Percentiles rank a stretch among this genome's conserved stretches.
Evolutionary conservation across 371 early-diverging fungal species (phyloP).

Genomic region (Lichtheimia ornata): DNA sequence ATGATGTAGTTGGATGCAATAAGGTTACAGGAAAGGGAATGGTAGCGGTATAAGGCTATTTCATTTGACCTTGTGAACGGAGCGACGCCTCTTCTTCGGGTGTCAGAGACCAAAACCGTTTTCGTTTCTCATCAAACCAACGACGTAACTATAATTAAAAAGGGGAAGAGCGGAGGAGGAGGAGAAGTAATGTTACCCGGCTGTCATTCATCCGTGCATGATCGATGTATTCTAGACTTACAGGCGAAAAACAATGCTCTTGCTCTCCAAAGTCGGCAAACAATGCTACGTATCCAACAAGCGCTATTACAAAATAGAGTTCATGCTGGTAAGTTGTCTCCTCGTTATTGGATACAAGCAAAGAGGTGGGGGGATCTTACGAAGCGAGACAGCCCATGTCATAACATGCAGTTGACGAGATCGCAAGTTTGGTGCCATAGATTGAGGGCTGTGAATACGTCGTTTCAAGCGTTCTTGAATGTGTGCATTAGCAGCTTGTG

Average conservation of each 20-base stretch:
- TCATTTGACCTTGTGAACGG: conserved; percentile 44
- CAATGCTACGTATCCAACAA: conserved; percentile 44
- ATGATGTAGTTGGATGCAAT: too few relatives aligned
- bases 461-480: conserved; percentile 33
- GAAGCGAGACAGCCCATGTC: conserved; percentile 35
- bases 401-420: conserved; percentile 42
- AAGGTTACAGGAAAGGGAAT: too few relatives aligned
- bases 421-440: conserved; percentile 36
- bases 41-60: conserved; percentile 2
- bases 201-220: not conserved
- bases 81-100: conserved; percentile 42
- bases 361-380: conserved; percentile 16
- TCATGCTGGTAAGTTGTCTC: too few relatives aligned
- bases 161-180: not conserved
- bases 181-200: not conserved
- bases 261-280: conserved; percentile 51
- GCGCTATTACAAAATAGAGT: conserved; percentile 14
- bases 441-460: conserved; percentile 33
- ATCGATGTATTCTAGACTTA: conserved; percentile 18
- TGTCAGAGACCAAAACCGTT: conserved; percentile 40
- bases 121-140: conserved; percentile 45
- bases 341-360: not conserved
- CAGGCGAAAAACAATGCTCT: conserved; percentile 50
- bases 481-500: not conserved
- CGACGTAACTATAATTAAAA: conserved; percentile 31